Base-by-base conservation (phyloP, 1,284 basidiomycete genomes). In the Kalmanozyma brasiliensis region DNA sequence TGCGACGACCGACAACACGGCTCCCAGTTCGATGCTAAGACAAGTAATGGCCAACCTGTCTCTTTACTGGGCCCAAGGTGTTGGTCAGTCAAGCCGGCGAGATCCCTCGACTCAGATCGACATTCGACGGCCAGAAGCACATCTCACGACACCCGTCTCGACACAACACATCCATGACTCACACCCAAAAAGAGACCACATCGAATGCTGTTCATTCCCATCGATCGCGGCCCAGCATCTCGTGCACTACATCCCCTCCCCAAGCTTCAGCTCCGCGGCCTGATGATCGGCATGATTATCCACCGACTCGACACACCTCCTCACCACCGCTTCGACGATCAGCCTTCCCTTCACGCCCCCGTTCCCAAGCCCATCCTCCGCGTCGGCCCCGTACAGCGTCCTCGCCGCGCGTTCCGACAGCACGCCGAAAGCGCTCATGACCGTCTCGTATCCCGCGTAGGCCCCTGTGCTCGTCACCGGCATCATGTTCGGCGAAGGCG, bases 251-350 rank as follows among this genome's bases (percentile, higher is more conserved):
- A 13, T 8, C 23, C 4, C 23, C 0, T 13, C 41, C 26, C 48
- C 38, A 1, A 61, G 36, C 22, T 36, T 6, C 3, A 49, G 40
- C 44, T 45, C n/a, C n/a, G n/a, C n/a, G n/a, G n/a, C n/a, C n/a
- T n/a, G n/a, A n/a, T n/a, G n/a, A n/a, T n/a, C n/a, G n/a, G n/a
- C 49, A 33, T 37, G 47, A 26, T 55, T 55, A 20, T 65, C 32
- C 43, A 41, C 38, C 14, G 46, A 49, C 19, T 35, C 30, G 2
- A 33, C 49, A 5, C 49, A 35, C 17, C 58, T 52, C 26, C 52
- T 56, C 1, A 69, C 66, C 9, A 69, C 56, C 4, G 66, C 66
- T 42, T 69, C 66, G 5, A 69, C 66, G 9, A 69, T 60, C 36
- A 69, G 45, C 34, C 66, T 63, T 8, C 32, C 52, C 26, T 40